Evolutionary conservation across 2,329 filamentous ascomycete genomes (phyloP).

Genomic region (Lachnum nothofagi): DNA sequence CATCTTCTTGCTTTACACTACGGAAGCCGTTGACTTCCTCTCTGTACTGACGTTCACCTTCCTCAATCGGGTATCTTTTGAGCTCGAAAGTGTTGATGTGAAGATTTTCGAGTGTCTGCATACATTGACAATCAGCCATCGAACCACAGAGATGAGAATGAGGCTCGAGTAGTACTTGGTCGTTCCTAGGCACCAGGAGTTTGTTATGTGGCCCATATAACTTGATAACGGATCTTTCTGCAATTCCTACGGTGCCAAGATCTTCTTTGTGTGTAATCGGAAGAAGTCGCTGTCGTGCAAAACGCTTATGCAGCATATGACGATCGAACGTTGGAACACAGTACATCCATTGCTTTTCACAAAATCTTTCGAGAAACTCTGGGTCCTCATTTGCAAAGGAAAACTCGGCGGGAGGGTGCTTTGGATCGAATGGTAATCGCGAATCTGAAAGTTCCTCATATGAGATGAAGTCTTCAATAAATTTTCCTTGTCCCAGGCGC

Average conservation of each 20-base stretch:
- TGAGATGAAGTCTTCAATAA: slow-evolving; percentile 8
- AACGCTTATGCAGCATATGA: slow-evolving; percentile 21
- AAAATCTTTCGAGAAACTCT: slow-evolving; percentile 26
- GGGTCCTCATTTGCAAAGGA: slow-evolving; percentile 12
- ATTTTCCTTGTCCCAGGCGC: slow-evolving; percentile 3
- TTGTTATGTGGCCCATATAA: slow-evolving; percentile 28
- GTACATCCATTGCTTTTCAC: slow-evolving; percentile 28
- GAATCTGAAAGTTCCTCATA: slow-evolving; percentile 15
- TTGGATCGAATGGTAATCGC: slow-evolving; percentile 26
- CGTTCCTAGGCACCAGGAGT: slow-evolving; percentile 6
- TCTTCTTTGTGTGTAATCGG: slow-evolving; percentile 25
- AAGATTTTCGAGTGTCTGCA: background rate
- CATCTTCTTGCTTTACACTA: slow-evolving; percentile 14
- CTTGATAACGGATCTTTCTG: slow-evolving; percentile 22
- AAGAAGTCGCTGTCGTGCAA: slow-evolving; percentile 24
- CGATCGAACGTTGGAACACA: slow-evolving; percentile 25
- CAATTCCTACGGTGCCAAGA: slow-evolving; percentile 16
- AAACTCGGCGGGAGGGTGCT: slow-evolving; percentile 17
- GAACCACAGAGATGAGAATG: background rate
- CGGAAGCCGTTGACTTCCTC: slow-evolving; percentile 28
- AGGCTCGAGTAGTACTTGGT: background rate
- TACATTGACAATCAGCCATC: background rate
- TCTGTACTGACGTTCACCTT: slow-evolving; percentile 22
- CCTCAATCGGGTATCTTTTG: slow-evolving; percentile 25
- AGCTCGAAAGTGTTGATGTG: slow-evolving; percentile 27